Evolutionary conservation across 2,329 filamentous ascomycete species (phyloP).

Genomic region (Botrytis tulipae): DNA sequence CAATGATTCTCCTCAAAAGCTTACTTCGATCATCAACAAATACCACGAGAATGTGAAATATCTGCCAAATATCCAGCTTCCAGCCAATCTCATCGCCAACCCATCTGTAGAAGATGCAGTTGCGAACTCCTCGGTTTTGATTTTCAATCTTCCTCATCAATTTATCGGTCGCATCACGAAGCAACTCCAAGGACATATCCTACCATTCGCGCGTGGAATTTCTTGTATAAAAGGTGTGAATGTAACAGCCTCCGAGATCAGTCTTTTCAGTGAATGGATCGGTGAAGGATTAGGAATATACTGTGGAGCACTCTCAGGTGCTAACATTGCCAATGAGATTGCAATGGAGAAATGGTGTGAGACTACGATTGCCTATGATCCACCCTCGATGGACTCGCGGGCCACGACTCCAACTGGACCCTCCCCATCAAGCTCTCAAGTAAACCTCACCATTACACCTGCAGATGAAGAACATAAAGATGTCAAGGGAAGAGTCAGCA

Average conservation of each 20-base stretch:
- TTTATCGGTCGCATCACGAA: conserved; percentile 88
- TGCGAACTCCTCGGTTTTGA: conserved; percentile 78
- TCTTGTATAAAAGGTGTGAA: conserved; percentile 98
- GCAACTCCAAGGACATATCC: conserved; percentile 80
- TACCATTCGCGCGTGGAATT: conserved; percentile 89
- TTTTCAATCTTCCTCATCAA: conserved; percentile 96
- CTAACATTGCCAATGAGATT: conserved; percentile 95
- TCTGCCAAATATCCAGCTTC: conserved; percentile 82
- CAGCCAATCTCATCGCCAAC: conserved; percentile 80
- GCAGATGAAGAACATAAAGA: conserved; percentile 61
- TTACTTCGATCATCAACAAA: conserved; percentile 87
- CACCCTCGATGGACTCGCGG: conserved; percentile 82
- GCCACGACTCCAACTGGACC: conserved; percentile 60
- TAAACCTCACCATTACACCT: conserved; percentile 50
- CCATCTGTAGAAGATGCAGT: conserved; percentile 78
- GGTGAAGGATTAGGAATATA: conserved; percentile 90
- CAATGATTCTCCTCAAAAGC: conserved; percentile 69
- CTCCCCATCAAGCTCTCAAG: conserved; percentile 49
- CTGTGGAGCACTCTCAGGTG: conserved; percentile 90
- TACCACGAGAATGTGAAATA: conserved; percentile 98
- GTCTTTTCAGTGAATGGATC: conserved; percentile 92
- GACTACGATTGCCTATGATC: conserved; percentile 95
- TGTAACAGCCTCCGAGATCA: conserved; percentile 80
- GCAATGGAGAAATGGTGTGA: conserved; percentile 95
- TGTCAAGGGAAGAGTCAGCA: conserved; percentile 63